These are phyloP conservation scores for Glebionis coronaria DNA, from an alignment of 129 eudicot species.

Conservation along the genomic window DNA sequence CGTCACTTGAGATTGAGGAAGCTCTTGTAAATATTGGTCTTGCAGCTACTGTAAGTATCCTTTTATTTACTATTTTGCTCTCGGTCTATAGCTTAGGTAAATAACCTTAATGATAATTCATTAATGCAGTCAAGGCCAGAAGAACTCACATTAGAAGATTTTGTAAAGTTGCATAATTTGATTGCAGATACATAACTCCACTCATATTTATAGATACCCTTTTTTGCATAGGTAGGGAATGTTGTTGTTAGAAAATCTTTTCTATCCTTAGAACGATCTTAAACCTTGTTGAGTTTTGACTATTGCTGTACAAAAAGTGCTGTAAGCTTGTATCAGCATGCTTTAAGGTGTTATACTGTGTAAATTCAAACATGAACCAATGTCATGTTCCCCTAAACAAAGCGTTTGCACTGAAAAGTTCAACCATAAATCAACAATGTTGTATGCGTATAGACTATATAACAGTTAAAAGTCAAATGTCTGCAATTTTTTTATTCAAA, in stretches of 20 bases:
- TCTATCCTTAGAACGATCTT: neutral
- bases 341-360: neutral
- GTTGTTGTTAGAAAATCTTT: neutral
- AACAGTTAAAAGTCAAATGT: too few relatives aligned
- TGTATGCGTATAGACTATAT: too few relatives aligned
- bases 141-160: conserved; percentile 69
- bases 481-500: too few relatives aligned
- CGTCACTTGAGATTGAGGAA: conserved; percentile 65
- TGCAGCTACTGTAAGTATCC: conserved; percentile 50
- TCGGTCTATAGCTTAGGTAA: neutral
- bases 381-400: too few relatives aligned
- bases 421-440: too few relatives aligned
- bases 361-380: neutral
- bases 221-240: conserved; percentile 1
- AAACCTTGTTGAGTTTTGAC: neutral
- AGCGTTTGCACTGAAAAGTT: too few relatives aligned
- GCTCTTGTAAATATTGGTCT: conserved; percentile 65
- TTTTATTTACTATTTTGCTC: neutral
- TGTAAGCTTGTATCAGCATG: neutral
- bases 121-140: conserved; percentile 86
- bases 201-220: conserved; percentile 5
- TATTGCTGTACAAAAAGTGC: neutral
- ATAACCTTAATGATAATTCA: neutral
- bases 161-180: conserved; percentile 62
- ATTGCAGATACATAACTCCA: conserved; percentile 37